Evolutionary conservation across 208 protist genomes (phyloP).

Genomic region (Vickermania ingenoplastis): DNA sequence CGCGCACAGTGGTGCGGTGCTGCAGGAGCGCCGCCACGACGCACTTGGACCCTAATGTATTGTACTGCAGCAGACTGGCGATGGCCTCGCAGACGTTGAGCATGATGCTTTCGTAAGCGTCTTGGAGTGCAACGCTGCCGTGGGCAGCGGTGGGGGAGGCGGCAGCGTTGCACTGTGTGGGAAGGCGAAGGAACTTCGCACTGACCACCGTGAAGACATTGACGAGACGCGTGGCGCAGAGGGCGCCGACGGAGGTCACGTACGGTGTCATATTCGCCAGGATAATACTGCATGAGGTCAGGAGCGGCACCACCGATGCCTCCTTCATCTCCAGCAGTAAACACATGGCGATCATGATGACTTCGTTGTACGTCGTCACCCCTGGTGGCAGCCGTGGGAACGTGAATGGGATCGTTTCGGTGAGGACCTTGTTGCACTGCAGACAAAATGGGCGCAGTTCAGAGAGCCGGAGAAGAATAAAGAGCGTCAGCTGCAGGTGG

Average conservation of each 20-base stretch:
- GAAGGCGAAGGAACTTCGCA: slow-evolving; percentile 25
- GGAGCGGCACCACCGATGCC: slow-evolving; percentile 26
- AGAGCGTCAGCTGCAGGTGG: slow-evolving; percentile 69
- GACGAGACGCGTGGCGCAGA: slow-evolving; percentile 37
- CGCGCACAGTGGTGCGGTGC: slow-evolving; percentile 33
- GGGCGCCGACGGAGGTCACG: slow-evolving; percentile 37
- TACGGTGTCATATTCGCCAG: slow-evolving; percentile 83
- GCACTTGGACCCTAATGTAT: slow-evolving; percentile 31
- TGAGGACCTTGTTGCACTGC: slow-evolving; percentile 64
- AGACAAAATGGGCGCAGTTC: slow-evolving; percentile 65
- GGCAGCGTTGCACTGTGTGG: slow-evolving; percentile 2
- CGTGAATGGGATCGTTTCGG: slow-evolving; percentile 31
- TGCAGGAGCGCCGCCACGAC: slow-evolving; percentile 46
- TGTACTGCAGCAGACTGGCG: slow-evolving; percentile 64
- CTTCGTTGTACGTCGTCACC: slow-evolving; percentile 56
- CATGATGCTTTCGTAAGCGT: slow-evolving; percentile 28
- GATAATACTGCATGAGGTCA: slow-evolving; percentile 57
- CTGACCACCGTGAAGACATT: slow-evolving; percentile 36
- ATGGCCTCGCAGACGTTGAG: slow-evolving; percentile 59
- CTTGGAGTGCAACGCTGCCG: slow-evolving; percentile 2
- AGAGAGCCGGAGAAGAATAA: slow-evolving; percentile 71
- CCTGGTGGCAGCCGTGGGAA: slow-evolving; percentile 26
- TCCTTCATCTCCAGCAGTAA: slow-evolving; percentile 45
- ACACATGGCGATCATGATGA: slow-evolving; percentile 68
- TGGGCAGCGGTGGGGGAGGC: background rate